Conservation (phyloP, 2,329 filamentous ascomycete genomes). For the Penicillium sp. region DNA sequence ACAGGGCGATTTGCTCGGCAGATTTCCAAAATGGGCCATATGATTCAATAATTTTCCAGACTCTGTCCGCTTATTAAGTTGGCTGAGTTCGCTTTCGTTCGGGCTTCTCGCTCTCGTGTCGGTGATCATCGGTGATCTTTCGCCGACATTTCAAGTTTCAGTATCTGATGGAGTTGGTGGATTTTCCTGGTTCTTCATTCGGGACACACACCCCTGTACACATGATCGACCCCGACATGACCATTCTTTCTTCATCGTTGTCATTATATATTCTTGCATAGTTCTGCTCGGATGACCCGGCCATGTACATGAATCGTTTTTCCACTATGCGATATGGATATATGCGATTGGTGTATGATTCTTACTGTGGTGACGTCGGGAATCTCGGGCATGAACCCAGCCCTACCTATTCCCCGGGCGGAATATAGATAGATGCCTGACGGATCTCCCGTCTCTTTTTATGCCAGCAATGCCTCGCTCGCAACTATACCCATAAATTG, state of each 20-base stretch:
- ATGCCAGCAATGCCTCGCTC: not conserved
- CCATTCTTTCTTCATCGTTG: slow-evolving; percentile 14
- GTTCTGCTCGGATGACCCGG: slow-evolving; percentile 12
- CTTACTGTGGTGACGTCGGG: not conserved
- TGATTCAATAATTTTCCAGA: slow-evolving; percentile 52
- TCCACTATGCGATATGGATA: slow-evolving; percentile 2
- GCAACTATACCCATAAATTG: not conserved
- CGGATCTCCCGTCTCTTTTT: not conserved
- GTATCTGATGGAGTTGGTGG: slow-evolving; percentile 8
- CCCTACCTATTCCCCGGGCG: too few species aligned
- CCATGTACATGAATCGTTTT: slow-evolving; percentile 16
- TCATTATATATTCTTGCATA: slow-evolving; percentile 11
- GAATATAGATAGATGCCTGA: not conserved
- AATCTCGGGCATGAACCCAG: too few species aligned
- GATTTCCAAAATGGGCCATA: slow-evolving; percentile 88
- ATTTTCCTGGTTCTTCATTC: slow-evolving; percentile 7
- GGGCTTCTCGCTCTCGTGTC: not conserved
- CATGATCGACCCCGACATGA: slow-evolving; percentile 22
- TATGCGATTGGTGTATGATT: not conserved
- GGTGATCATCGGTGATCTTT: not conserved
- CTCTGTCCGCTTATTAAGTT: not conserved
- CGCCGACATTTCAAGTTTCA: not conserved
- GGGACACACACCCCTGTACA: slow-evolving; percentile 20
- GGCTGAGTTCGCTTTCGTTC: slow-evolving; percentile 1
- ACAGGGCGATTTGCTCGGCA: slow-evolving; percentile 36